Evolutionary conservation across 2,329 filamentous ascomycete species (phyloP), one percentile per base, ranked within the genome.

Genomic region (Cladophialophora carrionii): DNA sequence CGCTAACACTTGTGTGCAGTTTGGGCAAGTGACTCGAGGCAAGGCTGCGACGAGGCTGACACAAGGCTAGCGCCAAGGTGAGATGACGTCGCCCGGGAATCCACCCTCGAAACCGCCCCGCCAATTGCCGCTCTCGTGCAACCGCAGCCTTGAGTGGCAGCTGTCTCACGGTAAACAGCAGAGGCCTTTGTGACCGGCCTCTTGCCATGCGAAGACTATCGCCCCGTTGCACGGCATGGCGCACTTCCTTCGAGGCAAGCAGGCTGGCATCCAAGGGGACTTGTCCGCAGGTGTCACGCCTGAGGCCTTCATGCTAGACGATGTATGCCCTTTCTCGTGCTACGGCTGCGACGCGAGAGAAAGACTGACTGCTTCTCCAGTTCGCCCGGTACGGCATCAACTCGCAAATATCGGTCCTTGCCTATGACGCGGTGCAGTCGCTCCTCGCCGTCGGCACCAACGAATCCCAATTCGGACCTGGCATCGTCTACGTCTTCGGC

Each of bases 371-470:
- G 29, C 41, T 26, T 20, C 61, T 41, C n/a, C 54, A 84, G 82
- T 80, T 92, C 72, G 85, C 86, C 58, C 87, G 91, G 69, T 94
- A 90, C 76, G 92, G 93, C 66, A 88, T 97, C 77, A 91, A 90
- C 75, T 92, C 89, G 22, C 85, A 85, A 71, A 82, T 84, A 72
- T 92, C 91, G 72, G 90, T 90, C 69, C 81, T 98, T 70, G 90
- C 92, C 66, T 98, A 96, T 80, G 93, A 98, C 71, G 93, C 95
- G 0, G 85, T 97, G 12, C 95, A 99, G 76, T 96, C 93, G 31
- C 87, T 99, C 63, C 84, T 99, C 58, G 95, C 95, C 49, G 87
- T 98, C 68, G 95, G 92, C 65, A 99, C 95, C 49, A 90, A 88
- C 75, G 90, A 96, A 78, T 92, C 90, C 70, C 88, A 90, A 73